These are phyloP conservation scores for Ophiostoma himal-ulmi DNA, from an alignment of 2,329 filamentous ascomycete species.

Conservation along the genomic window DNA sequence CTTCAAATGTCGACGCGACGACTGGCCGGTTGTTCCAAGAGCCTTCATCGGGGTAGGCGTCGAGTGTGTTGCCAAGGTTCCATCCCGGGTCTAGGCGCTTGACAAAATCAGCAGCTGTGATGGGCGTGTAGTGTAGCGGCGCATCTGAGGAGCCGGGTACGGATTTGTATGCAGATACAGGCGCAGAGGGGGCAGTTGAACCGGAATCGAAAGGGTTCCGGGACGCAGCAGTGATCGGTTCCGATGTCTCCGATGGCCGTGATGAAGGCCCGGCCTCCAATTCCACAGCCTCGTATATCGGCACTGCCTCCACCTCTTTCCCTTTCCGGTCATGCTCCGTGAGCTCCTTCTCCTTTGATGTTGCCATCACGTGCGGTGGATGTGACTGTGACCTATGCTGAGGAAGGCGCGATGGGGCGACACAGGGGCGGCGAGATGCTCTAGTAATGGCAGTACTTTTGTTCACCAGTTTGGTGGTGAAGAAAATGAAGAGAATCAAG, in stretches of 20 bases:
- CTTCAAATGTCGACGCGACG: constrained; percentile 44
- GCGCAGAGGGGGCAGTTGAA: not conserved
- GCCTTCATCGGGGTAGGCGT: constrained; percentile 50
- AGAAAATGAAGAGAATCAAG: too few species aligned
- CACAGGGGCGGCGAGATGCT: not conserved
- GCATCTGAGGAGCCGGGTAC: not conserved
- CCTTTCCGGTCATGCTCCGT: not conserved
- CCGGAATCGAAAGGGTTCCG: not conserved
- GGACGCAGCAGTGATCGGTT: not conserved
- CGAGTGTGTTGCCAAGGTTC: constrained; percentile 57
- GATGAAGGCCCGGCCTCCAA: not conserved
- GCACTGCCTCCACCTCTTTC: not conserved
- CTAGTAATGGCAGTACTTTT: not conserved
- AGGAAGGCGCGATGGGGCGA: not conserved
- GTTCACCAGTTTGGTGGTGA: not conserved
- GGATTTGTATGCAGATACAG: not conserved
- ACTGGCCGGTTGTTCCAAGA: constrained; percentile 55
- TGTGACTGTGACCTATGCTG: not conserved
- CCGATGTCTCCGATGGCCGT: too few species aligned
- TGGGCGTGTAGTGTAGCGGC: constrained; percentile 34
- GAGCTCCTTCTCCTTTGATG: not conserved
- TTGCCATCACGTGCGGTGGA: not conserved
- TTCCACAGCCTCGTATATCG: not conserved
- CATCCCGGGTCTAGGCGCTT: constrained; percentile 50
- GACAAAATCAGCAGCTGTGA: constrained; percentile 43